These are phyloP conservation scores for Phyllosticta citribraziliensis DNA, from an alignment of 2,329 filamentous ascomycete species.

Conservation along the genomic window DNA sequence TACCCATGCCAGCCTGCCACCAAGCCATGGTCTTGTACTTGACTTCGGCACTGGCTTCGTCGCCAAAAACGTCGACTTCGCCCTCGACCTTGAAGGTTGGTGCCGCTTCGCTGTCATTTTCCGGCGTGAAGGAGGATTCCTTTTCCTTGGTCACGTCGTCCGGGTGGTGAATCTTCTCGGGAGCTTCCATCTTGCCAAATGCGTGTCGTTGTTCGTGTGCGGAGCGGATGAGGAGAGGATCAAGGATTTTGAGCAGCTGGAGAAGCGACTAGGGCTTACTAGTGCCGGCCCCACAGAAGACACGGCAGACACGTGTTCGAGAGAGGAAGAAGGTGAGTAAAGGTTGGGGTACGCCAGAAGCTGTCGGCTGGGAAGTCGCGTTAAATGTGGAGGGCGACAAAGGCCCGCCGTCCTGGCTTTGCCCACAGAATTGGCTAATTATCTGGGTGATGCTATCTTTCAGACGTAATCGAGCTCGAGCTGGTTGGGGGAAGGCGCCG, in stretches of 20 bases:
- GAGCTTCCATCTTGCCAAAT: neutral
- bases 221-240: neutral
- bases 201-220: neutral
- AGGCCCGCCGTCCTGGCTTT: neutral
- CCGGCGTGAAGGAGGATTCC: neutral
- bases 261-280: neutral
- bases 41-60: constrained; percentile 30
- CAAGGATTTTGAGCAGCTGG: neutral
- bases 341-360: neutral
- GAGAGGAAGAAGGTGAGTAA: neutral
- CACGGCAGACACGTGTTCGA: neutral
- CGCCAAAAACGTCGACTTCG: constrained; percentile 16
- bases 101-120: neutral
- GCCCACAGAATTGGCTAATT: neutral
- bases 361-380: neutral
- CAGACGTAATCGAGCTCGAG: neutral
- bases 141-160: neutral
- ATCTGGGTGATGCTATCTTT: neutral
- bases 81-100: neutral
- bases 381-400: neutral
- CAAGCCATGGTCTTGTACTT: constrained; percentile 44
- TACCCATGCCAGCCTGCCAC: constrained; percentile 21
- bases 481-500: neutral
- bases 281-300: neutral
- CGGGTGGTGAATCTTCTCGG: neutral